Evolutionary conservation across 345 rosid species (phyloP).

Genomic region (Pseudoturritis turrita): DNA sequence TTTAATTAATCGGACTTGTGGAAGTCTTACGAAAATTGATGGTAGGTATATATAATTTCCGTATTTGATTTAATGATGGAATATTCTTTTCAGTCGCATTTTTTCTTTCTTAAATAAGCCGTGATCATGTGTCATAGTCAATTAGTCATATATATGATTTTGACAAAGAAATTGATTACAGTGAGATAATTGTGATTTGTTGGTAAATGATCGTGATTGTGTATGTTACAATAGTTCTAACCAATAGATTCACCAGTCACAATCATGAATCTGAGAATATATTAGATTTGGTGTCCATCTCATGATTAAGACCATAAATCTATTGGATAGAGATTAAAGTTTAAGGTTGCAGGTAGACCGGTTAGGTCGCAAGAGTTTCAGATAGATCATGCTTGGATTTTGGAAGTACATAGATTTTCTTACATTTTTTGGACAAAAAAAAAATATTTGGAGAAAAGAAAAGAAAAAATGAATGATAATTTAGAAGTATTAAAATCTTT

Average conservation of each 20-base stretch:
- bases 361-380: background rate
- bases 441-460: background rate
- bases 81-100: background rate
- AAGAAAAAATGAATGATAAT: background rate
- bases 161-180: background rate
- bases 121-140: background rate
- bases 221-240: background rate
- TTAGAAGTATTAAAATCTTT: too few relatives aligned
- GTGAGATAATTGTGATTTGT: background rate
- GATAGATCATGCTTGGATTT: background rate
- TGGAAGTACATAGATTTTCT: background rate
- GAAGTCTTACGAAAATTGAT: background rate
- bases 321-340: background rate
- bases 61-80: background rate
- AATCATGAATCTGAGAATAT: background rate
- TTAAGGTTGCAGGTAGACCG: conserved; percentile 7
- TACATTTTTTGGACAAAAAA: background rate
- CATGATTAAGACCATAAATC: conserved; percentile 2
- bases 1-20: background rate
- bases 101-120: background rate
- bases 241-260: conserved; percentile 5
- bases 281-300: background rate
- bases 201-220: conserved; percentile 15
- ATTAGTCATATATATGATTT: background rate
- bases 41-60: background rate